A percentile compares a stretch with the other conserved stretches of the same genome.
Conservation (phyloP, 139 green algal genomes). For the Parachlorella kessleri region DNA sequence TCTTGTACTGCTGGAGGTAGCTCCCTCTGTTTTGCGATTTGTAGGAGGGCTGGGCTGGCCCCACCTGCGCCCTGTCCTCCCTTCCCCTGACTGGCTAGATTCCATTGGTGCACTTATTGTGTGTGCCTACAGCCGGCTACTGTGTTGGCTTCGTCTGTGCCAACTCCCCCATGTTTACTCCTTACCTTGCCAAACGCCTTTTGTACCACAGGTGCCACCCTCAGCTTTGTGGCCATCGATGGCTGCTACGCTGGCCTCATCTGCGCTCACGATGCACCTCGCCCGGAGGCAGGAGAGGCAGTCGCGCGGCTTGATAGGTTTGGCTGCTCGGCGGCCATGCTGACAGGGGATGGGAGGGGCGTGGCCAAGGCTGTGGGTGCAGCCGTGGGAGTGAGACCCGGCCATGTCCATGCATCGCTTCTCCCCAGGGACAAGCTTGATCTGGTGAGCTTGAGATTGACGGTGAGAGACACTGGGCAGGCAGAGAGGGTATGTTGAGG, state of each 20-base stretch:
- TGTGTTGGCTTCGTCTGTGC: too few relatives aligned
- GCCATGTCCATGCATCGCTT: slow-evolving; percentile 42
- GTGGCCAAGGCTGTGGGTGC: slow-evolving; percentile 72
- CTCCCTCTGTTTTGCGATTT: too few relatives aligned
- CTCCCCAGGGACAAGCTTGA: slow-evolving; percentile 59
- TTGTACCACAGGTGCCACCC: not conserved
- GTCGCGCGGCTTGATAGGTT: slow-evolving; percentile 38
- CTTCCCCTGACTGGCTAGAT: too few relatives aligned
- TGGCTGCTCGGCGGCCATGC: slow-evolving; percentile 60
- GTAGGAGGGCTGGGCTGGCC: too few relatives aligned
- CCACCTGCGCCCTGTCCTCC: too few relatives aligned
- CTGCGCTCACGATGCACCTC: slow-evolving; percentile 11
- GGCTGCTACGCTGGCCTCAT: not conserved
- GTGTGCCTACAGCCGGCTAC: too few relatives aligned
- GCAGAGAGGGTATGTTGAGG: slow-evolving; percentile 12
- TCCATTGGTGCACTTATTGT: too few relatives aligned
- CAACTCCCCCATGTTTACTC: too few relatives aligned
- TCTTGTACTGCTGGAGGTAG: too few relatives aligned
- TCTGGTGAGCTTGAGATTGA: slow-evolving; percentile 2
- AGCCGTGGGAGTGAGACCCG: slow-evolving; percentile 61
- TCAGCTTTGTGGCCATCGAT: slow-evolving; percentile 16
- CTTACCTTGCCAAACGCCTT: too few relatives aligned
- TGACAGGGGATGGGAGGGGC: slow-evolving; percentile 88
- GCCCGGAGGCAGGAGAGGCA: slow-evolving; percentile 15
- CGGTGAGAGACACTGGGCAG: not conserved